phyloP scores from a whole-genome alignment of 495 filamentous ascomycete species.

The Neurospora hispaniola region DNA sequence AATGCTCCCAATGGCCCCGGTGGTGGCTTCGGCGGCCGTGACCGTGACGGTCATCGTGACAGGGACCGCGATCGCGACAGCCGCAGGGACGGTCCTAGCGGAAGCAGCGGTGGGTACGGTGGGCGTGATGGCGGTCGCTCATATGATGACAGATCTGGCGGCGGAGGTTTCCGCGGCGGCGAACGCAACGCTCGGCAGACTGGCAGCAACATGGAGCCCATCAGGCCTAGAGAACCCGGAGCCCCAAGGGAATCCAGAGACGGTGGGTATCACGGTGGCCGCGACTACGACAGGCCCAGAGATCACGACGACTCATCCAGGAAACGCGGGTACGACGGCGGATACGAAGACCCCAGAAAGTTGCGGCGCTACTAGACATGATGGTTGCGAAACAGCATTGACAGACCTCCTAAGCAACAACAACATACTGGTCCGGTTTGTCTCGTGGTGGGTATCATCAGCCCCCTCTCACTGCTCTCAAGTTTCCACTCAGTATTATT shows the following conservation, averaged over 20 bases:
- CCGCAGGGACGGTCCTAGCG: slow-evolving; percentile 28
- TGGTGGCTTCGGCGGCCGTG: slow-evolving; percentile 30
- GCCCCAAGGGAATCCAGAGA: slow-evolving; percentile 37
- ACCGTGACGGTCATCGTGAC: slow-evolving; percentile 15
- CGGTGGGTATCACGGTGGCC: slow-evolving; percentile 34
- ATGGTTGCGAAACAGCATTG: slow-evolving; percentile 8
- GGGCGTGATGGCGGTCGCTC: slow-evolving; percentile 45
- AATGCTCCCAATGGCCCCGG: slow-evolving; percentile 67
- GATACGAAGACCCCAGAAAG: slow-evolving; percentile 69
- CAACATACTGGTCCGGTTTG: slow-evolving; percentile 5
- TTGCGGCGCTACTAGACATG: slow-evolving; percentile 57
- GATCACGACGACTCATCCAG: slow-evolving; percentile 47
- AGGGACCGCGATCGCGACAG: slow-evolving; percentile 39
- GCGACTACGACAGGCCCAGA: slow-evolving; percentile 34
- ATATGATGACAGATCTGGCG: slow-evolving; percentile 51
- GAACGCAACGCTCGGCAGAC: slow-evolving; percentile 45
- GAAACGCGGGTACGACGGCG: slow-evolving; percentile 52
- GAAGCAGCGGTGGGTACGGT: slow-evolving; percentile 46
- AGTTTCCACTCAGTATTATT: slow-evolving; percentile 24
- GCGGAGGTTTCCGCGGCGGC: slow-evolving; percentile 47
- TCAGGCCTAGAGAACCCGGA: slow-evolving; percentile 44
- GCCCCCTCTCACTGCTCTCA: slow-evolving; percentile 23
- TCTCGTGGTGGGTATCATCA: slow-evolving; percentile 35
- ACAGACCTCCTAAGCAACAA: slow-evolving; percentile 17
- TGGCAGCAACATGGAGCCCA: slow-evolving; percentile 60